phyloP scores from a whole-genome alignment of 192 early-diverging fungal species.

The Diversispora eburnea region DNA sequence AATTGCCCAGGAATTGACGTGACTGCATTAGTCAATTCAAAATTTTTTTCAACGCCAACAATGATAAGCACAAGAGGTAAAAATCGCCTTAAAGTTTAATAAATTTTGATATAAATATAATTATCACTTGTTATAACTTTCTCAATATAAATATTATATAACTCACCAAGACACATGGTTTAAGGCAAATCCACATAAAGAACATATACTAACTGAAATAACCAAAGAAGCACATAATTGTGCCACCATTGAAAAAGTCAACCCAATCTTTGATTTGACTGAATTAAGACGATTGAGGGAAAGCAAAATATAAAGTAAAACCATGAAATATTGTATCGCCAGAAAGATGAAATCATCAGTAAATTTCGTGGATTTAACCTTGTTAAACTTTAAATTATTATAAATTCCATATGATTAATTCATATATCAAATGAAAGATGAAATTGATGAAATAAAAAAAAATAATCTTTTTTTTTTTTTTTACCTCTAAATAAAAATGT shows the following conservation, averaged over 20 bases:
- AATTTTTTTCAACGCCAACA: slow-evolving; percentile 75
- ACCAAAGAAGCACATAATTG: slow-evolving; percentile 59
- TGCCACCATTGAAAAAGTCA: slow-evolving; percentile 65
- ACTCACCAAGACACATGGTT: slow-evolving; percentile 63
- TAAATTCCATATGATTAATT: slow-evolving; percentile 35
- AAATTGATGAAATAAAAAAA: slow-evolving; percentile 23
- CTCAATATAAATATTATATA: not conserved
- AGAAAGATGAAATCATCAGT: slow-evolving; percentile 38
- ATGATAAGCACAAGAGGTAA: slow-evolving; percentile 63
- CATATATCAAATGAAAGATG: not conserved
- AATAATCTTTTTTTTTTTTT: not conserved
- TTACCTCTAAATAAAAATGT: slow-evolving; percentile 43
- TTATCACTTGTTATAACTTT: not conserved
- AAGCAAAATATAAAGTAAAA: slow-evolving; percentile 68
- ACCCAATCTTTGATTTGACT: slow-evolving; percentile 73
- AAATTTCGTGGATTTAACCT: slow-evolving; percentile 34
- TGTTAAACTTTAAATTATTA: not conserved
- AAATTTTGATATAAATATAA: not conserved
- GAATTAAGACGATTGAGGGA: slow-evolving; percentile 62
- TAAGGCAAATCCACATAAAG: slow-evolving; percentile 54
- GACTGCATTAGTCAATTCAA: slow-evolving; percentile 68
- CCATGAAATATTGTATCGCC: slow-evolving; percentile 49
- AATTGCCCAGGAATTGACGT: slow-evolving; percentile 66
- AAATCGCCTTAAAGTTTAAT: not conserved
- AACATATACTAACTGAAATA: slow-evolving; percentile 64